Conservation (phyloP, 768 basidiomycete species). For the Gyrodon lividus region DNA sequence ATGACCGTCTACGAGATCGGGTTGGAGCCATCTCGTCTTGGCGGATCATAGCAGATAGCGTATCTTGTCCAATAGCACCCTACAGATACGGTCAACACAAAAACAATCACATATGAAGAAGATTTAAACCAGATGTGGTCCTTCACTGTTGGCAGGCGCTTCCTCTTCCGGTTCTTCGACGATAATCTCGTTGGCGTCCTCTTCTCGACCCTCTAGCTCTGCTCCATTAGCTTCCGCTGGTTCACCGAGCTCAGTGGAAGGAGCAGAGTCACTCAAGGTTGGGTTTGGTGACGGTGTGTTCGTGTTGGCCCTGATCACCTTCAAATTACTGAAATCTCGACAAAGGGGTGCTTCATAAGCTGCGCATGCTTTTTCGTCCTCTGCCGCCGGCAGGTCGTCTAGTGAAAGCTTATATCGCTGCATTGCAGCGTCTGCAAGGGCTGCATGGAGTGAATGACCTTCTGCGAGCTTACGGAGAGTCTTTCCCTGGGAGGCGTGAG, state of each 20-base stretch:
- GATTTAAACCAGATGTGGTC: slow-evolving; percentile 25
- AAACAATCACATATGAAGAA: neutral
- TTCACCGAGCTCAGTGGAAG: slow-evolving; percentile 9
- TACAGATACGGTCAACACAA: slow-evolving; percentile 27
- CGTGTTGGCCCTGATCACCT: slow-evolving; percentile 25
- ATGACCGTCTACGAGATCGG: slow-evolving; percentile 56
- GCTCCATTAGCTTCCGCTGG: slow-evolving; percentile 8
- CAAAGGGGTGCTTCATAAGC: slow-evolving; percentile 52
- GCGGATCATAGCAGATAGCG: slow-evolving; percentile 69
- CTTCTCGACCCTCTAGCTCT: slow-evolving; percentile 13
- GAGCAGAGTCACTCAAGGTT: neutral
- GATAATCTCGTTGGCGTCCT: slow-evolving; percentile 17
- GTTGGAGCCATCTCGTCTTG: slow-evolving; percentile 65
- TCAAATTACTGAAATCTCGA: slow-evolving; percentile 46
- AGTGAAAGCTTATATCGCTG: slow-evolving; percentile 50
- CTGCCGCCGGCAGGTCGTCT: slow-evolving; percentile 55
- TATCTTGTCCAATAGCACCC: slow-evolving; percentile 74
- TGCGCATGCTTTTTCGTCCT: slow-evolving; percentile 45
- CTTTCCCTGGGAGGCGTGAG: slow-evolving; percentile 51
- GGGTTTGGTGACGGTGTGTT: slow-evolving; percentile 12
- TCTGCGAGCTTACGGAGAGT: slow-evolving; percentile 60
- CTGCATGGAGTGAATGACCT: slow-evolving; percentile 41
- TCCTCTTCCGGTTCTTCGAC: slow-evolving; percentile 18
- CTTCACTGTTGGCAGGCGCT: slow-evolving; percentile 10
- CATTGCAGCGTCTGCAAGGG: slow-evolving; percentile 46